Percentiles rank a stretch among this genome's conserved stretches.
Evolutionary conservation across 305 asterid species (phyloP).

Genomic region (Fraxinus nigra): DNA sequence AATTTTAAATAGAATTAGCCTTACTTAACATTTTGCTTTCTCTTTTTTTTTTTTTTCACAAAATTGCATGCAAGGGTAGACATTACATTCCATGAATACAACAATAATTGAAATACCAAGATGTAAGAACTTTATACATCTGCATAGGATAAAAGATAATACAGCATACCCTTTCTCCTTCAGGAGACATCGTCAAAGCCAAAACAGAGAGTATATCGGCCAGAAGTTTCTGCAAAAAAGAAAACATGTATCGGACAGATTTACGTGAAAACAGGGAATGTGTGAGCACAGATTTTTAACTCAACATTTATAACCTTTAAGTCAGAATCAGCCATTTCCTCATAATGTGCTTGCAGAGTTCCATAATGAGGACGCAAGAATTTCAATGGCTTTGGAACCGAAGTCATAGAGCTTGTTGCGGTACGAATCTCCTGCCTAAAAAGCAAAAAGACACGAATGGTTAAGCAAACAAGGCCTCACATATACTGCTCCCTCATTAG

Average conservation of each 20-base stretch:
- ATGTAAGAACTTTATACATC: conserved; percentile 3
- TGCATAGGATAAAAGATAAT: conserved; percentile 3
- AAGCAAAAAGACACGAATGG: conserved; percentile 11
- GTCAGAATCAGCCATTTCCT: conserved; percentile 65
- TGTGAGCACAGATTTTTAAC: conserved; percentile 3
- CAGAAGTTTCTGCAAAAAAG: conserved; percentile 57
- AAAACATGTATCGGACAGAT: conserved; percentile 8
- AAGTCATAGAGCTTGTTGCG: conserved; percentile 98
- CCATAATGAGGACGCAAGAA: conserved; percentile 97
- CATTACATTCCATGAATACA: not conserved
- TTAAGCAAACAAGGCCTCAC: not conserved
- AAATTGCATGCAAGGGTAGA: conserved; percentile 14
- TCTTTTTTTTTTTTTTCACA: not conserved
- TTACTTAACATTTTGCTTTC: not conserved
- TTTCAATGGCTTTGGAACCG: conserved; percentile 94
- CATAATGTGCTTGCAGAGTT: conserved; percentile 73
- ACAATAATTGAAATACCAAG: conserved; percentile 8
- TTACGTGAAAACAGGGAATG: not conserved
- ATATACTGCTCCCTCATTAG: not conserved
- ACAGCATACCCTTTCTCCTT: conserved; percentile 85
- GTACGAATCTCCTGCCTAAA: conserved; percentile 89
- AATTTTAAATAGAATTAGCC: not conserved
- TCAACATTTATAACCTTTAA: conserved; percentile 52
- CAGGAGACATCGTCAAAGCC: conserved; percentile 99
- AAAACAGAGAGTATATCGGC: conserved; percentile 96